phyloP scores from a whole-genome alignment of 768 basidiomycete genomes.

The Calocera viscosa region DNA sequence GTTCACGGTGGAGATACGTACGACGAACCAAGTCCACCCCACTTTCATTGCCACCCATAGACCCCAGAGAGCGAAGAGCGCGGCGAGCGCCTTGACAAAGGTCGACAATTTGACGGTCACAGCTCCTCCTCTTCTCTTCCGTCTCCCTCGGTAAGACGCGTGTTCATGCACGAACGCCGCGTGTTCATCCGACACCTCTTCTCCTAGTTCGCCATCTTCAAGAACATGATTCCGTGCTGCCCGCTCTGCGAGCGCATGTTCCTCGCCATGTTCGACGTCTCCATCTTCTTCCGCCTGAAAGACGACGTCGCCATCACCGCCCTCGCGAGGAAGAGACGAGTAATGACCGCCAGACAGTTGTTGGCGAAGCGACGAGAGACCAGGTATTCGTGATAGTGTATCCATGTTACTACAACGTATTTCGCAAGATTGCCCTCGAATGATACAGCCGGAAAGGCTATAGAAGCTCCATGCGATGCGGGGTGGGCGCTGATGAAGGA shows the following conservation, averaged over 20 bases:
- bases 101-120: neutral
- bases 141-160: neutral
- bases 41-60: constrained; percentile 1
- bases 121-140: neutral
- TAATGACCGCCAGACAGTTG: neutral
- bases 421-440: too few relatives aligned
- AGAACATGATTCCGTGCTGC: neutral
- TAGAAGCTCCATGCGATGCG: too few relatives aligned
- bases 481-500: too few relatives aligned
- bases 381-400: neutral
- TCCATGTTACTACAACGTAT: neutral
- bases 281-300: neutral
- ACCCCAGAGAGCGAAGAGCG: neutral
- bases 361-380: neutral
- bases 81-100: neutral
- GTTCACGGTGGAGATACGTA: neutral
- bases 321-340: neutral
- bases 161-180: constrained; percentile 3
- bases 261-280: neutral
- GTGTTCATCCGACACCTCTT: constrained; percentile 1
- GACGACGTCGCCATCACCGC: neutral
- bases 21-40: neutral
- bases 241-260: neutral
- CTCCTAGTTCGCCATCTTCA: neutral
- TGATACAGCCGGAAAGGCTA: too few relatives aligned